Evolutionary conservation across 768 basidiomycete genomes (phyloP), one percentile per base, ranked within the genome.

Genomic region (Trametes maxima): DNA sequence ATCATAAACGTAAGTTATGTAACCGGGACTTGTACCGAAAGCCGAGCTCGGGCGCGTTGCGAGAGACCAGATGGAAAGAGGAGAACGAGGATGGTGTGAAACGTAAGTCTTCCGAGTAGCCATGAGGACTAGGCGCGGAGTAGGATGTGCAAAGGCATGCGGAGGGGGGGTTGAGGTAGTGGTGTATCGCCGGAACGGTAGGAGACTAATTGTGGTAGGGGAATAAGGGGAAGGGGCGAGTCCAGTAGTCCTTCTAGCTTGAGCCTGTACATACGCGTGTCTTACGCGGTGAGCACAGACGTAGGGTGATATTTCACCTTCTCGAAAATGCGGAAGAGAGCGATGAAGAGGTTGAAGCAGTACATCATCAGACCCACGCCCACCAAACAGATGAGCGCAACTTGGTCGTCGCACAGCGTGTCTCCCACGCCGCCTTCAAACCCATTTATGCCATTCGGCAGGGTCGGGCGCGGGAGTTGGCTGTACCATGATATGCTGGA

Each of bases 291-390:
- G 13, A 60, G 33, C 33, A 60, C 42, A 21, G 62, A 47, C 4
- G 67, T 56, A 25, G 67, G 71, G 47, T 72, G 71, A 68, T 87
- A 87, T 74, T 94, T 94, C 63, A 94, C 89, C 76, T 93, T 93
- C 73, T 94, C 91, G 67, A 94, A 92, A 59, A 94, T 92, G 65
- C 92, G 80, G 75, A 86, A 94, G 24, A 94, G 80, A 63, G 88
- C 89, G 68, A 95, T 93, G 65, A 94, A 78, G 64, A 95, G 83
- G 72, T 90, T 94, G 67, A 82, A 84, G 77, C 92, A 90, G 73
- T 95, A 94, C 73, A 89, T 84, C 60, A 92, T 68, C 44, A 94
- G 80, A 48, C 89, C 87, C 51, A 92, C 80, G 67, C 87, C 86
- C 60, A 95, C 88, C 48, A 95, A 81, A 67, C 82, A 84, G 55